Percentiles rank a stretch among this genome's conserved stretches.
These are phyloP conservation scores for Paracorniculantispora psalliotae DNA, from an alignment of 2,329 filamentous ascomycete genomes.

Conservation along the genomic window DNA sequence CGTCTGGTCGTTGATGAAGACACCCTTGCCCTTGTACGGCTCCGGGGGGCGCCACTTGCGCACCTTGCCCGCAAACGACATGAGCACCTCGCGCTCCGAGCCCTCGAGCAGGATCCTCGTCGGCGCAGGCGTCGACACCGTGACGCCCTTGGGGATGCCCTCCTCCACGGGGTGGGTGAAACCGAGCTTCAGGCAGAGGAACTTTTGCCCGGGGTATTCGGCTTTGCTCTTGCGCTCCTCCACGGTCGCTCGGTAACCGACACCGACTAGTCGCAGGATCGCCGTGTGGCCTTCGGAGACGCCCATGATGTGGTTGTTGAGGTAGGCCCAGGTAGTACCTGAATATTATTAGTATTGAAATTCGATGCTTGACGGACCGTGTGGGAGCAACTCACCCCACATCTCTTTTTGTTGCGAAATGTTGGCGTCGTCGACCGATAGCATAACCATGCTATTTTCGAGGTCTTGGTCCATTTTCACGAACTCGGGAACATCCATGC, in stretches of 20 bases:
- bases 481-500: constrained; percentile 74
- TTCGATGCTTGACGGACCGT: neutral
- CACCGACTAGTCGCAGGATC: constrained; percentile 86
- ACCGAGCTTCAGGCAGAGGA: constrained; percentile 89
- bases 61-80: constrained; percentile 86
- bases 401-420: constrained; percentile 79
- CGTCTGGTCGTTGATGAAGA: constrained; percentile 95
- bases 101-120: constrained; percentile 90
- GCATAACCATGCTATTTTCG: constrained; percentile 54
- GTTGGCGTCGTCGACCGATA: constrained; percentile 65
- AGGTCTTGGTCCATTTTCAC: constrained; percentile 66
- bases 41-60: constrained; percentile 85
- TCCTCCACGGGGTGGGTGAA: constrained; percentile 95
- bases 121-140: constrained; percentile 81
- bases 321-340: constrained; percentile 87
- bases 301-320: constrained; percentile 86
- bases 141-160: constrained; percentile 75
- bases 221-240: constrained; percentile 71
- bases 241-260: constrained; percentile 88
- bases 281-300: constrained; percentile 96
- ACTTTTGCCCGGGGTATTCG: constrained; percentile 77
- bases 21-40: constrained; percentile 99
- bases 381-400: constrained; percentile 66
- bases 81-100: constrained; percentile 77
- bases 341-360: neutral